Base-by-base conservation (phyloP, 2,329 filamentous ascomycete species). In the Aspergillus neotritici region DNA sequence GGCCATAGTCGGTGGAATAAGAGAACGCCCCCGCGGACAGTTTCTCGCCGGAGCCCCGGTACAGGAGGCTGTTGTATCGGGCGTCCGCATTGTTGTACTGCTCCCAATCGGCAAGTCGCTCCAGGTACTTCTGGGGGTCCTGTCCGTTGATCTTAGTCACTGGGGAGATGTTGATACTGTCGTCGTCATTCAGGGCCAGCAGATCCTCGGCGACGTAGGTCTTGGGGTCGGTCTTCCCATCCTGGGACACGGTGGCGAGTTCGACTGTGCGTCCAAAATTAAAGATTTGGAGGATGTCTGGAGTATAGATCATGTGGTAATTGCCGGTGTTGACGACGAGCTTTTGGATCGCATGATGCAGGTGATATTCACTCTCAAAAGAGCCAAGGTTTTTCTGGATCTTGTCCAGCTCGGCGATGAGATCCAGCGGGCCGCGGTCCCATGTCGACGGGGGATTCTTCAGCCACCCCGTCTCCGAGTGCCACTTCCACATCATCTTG, bases 11-110 rank as follows among this genome's bases (percentile, higher is more conserved):
- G 40, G 47, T 8, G 21, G 21, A 3, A 32, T 5, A 30, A 2
- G 29, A 38, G 21, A 38, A 48, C n/a, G 16, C 21, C 3, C 40
- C 40, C n/a, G 11, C 2, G 9, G 44, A 47, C 5, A 7, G 47
- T 30, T 33, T n/a, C 5, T 13, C 43, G 15, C 14, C 17, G 5
- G 21, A 25, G 6, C 29, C 31, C 15, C 33, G 43, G 31, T 46
- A 55, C 43, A 70, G 64, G 7, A 64, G 37, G 28, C 40, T 40
- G 44, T 65, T 66, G 48, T 55, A 66, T 4, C 58, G 43, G 7
- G 61, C 60, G 49, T 66, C 62, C 5, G 54, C 54, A 37, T 66
- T 62, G 25, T 60, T 50, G 15, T 35, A 44, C 30, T 41, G 39
- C n/a, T 43, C 41, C 7, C 41, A 28, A 33, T 55, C 40, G 5